A percentile compares a stretch with the other conserved stretches of the same genome.
These are phyloP conservation scores for Teunomyces cretensis DNA, from an alignment of 805 yeast genomes.

Conservation along the genomic window DNA sequence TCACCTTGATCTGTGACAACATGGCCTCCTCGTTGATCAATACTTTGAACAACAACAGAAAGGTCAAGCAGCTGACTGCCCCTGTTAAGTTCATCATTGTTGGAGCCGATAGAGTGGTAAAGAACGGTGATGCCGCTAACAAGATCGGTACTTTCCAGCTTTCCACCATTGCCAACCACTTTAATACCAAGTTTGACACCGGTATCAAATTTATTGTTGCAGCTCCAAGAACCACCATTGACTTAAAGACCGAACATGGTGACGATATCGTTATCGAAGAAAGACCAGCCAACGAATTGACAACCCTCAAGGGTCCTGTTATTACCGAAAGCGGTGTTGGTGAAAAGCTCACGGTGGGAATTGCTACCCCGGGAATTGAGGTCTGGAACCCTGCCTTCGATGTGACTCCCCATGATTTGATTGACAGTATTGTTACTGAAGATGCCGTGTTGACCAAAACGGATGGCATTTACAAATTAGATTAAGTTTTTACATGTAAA, in stretches of 20 bases:
- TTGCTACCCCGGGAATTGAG: constrained; percentile 79
- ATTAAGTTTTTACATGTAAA: neutral
- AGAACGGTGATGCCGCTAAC: constrained; percentile 94
- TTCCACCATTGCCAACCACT: constrained; percentile 65
- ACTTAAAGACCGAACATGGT: constrained; percentile 63
- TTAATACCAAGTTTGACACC: constrained; percentile 20
- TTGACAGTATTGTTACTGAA: constrained; percentile 91
- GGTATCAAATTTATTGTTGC: constrained; percentile 86
- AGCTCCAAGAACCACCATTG: constrained; percentile 93
- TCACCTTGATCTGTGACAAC: constrained; percentile 85
- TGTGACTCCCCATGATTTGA: constrained; percentile 78
- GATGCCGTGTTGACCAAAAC: constrained; percentile 52
- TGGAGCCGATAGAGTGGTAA: constrained; percentile 93
- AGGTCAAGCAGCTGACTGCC: constrained; percentile 32
- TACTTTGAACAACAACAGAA: constrained; percentile 35
- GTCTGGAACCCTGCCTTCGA: constrained; percentile 99
- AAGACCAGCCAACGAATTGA: constrained; percentile 78
- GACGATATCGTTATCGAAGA: constrained; percentile 81
- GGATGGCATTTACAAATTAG: constrained; percentile 51
- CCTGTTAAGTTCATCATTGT: constrained; percentile 89
- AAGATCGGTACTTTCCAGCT: constrained; percentile 94
- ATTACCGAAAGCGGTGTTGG: constrained; percentile 30
- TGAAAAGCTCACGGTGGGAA: constrained; percentile 55
- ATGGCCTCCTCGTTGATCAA: constrained; percentile 80
- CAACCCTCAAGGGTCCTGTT: constrained; percentile 64